Evolutionary conservation across 2,329 filamentous ascomycete genomes (phyloP), one percentile per base, ranked within the genome.

Genomic region (Penicillium sp.): DNA sequence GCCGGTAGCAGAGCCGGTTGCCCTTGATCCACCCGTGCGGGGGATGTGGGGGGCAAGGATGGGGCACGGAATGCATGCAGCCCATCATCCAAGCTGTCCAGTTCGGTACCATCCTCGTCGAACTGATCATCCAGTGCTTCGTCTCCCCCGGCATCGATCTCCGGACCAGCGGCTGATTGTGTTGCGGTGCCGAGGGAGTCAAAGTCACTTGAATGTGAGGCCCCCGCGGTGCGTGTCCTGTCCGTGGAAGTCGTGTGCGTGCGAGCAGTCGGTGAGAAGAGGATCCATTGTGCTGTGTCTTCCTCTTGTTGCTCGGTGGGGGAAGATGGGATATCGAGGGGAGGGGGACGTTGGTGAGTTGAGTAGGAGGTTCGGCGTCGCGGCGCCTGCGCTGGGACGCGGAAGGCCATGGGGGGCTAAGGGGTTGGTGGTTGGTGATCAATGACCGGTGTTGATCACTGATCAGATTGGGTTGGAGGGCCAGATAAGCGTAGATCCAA

Each of bases 21-120:
- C 60, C 84, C 85, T 42, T 84, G 78, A 52, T 83, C 78, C 60
- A 80, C 67, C 58, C 74, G 73, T 58, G 75, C 70, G 54, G 79
- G 64, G 64, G 75, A 51, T 60, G 74, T 63, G 45, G 72, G 65
- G 60, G 73, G 65, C 66, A 81, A 24, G 71, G 77, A 79, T 14
- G 83, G 79, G 40, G 91, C 86, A 48, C 91, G 86, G 69, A 97
- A 97, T 39, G 92, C 92, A 60, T 92, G 89, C 1, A 97, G 80
- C 50, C 95, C 92, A 68, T 93, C 92, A 71, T 97, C 93, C 36
- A 97, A 81, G 69, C 92, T 96, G 71, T 99, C 94, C 40, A 97
- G 80, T 71, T 97, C 93, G 54, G 91, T 89, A 7, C 79, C 78
- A 23, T 82, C 78, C 54, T 81, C 79, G 34, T 80, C 75, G 9